Evolutionary conservation across 1,139 yeast genomes (phyloP).

Genomic region (Taphrina wiesneri): DNA sequence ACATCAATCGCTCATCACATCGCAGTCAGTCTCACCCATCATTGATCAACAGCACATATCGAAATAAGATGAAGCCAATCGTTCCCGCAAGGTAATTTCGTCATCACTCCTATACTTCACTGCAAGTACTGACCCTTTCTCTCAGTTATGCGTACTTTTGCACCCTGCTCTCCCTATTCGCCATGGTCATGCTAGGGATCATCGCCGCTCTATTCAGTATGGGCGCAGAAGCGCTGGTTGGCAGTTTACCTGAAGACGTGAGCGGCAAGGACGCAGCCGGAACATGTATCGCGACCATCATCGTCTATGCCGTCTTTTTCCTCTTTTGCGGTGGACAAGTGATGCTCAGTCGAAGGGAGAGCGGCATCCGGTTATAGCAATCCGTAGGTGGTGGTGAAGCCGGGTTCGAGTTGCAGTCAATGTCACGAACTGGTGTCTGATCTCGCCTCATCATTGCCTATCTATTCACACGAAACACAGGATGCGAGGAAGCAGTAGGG

Average conservation of each 20-base stretch:
- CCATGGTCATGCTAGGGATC: slow-evolving; percentile 78
- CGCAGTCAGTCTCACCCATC: neutral
- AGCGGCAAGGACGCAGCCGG: slow-evolving; percentile 54
- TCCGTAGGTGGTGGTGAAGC: slow-evolving; percentile 12
- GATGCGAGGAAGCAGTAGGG: neutral
- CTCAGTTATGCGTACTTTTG: slow-evolving; percentile 75
- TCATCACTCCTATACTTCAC: neutral
- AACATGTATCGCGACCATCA: slow-evolving; percentile 30
- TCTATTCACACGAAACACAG: neutral
- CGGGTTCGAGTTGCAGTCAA: slow-evolving; percentile 5
- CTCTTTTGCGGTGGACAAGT: slow-evolving; percentile 31
- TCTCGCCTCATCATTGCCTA: neutral
- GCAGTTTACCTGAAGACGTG: slow-evolving; percentile 55
- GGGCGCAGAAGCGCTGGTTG: slow-evolving; percentile 53
- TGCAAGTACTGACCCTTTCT: neutral
- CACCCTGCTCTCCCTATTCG: slow-evolving; percentile 87
- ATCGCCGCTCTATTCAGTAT: slow-evolving; percentile 77
- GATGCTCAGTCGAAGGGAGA: slow-evolving; percentile 17
- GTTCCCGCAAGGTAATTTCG: slow-evolving; percentile 20
- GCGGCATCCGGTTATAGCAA: slow-evolving; percentile 31
- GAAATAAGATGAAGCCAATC: slow-evolving; percentile 15
- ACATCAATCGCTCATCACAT: no score
- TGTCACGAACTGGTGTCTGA: neutral
- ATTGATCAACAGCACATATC: neutral
- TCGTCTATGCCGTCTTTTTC: slow-evolving; percentile 32